A percentile compares a stretch with the other conserved stretches of the same genome.
Evolutionary conservation across 306 rosid species (phyloP).

Genomic region (Lithocarpus polystachyus): DNA sequence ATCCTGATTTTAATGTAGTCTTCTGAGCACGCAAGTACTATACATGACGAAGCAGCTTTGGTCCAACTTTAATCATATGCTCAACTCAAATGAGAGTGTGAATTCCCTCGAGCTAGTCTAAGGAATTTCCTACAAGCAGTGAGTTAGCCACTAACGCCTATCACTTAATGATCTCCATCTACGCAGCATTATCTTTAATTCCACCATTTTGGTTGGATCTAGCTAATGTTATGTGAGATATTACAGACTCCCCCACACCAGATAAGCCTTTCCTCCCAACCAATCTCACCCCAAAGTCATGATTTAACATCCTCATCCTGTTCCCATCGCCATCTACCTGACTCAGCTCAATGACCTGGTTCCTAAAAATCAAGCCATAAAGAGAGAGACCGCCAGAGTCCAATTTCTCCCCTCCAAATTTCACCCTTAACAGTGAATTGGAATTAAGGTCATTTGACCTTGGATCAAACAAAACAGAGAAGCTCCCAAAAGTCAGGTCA

Average conservation of each 20-base stretch:
- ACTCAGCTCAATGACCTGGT: conserved; percentile 52
- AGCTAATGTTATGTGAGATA: conserved; percentile 41
- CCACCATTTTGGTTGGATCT: conserved; percentile 32
- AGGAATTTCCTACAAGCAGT: not conserved
- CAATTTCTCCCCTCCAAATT: conserved; percentile 43
- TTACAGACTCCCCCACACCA: conserved; percentile 50
- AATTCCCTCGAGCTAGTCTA: not conserved
- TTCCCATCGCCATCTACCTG: conserved; percentile 54
- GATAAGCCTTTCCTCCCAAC: conserved; percentile 72
- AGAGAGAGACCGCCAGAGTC: conserved; percentile 36
- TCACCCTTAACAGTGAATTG: conserved; percentile 55
- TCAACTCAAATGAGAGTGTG: not conserved
- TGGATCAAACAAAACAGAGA: conserved; percentile 69
- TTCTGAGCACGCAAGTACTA: not conserved
- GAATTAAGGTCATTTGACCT: conserved; percentile 44
- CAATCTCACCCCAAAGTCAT: conserved; percentile 51
- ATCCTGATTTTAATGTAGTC: not conserved
- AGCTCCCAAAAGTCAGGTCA: conserved; percentile 61
- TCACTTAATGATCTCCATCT: not conserved
- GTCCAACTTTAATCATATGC: not conserved
- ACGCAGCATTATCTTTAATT: conserved; percentile 15
- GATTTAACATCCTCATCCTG: conserved; percentile 51
- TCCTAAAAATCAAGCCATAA: conserved; percentile 53
- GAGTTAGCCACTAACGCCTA: not conserved
- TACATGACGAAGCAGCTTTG: not conserved